Evolutionary conservation across 805 yeast species (phyloP).

Genomic region (Gaillardinia entomophila): DNA sequence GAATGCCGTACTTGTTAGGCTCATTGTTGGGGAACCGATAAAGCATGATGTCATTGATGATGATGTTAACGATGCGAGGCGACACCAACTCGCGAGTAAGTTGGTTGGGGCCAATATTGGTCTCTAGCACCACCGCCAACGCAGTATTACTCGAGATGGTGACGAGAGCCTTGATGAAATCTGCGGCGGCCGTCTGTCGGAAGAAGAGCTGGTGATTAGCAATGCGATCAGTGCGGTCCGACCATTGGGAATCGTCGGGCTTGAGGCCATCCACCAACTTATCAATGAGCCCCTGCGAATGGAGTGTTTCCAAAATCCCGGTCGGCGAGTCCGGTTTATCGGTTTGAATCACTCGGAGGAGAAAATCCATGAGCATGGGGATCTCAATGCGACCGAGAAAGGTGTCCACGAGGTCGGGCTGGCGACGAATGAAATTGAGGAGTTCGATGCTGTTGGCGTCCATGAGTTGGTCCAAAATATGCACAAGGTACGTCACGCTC

Average conservation of each 20-base stretch:
- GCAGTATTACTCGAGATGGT: constrained; percentile 82
- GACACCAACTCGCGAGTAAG: constrained; percentile 87
- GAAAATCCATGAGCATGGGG: constrained; percentile 90
- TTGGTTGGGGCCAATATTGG: constrained; percentile 94
- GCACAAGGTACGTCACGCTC: constrained; percentile 38
- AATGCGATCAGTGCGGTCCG: constrained; percentile 7
- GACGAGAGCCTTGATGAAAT: constrained; percentile 87
- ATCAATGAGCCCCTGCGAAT: constrained; percentile 68
- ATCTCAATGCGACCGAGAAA: constrained; percentile 84
- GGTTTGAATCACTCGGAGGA: constrained; percentile 83
- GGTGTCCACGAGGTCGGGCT: constrained; percentile 66
- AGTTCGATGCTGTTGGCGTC: constrained; percentile 56
- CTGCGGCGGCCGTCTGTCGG: constrained; percentile 91
- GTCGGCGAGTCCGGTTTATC: constrained; percentile 89
- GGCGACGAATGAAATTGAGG: constrained; percentile 62
- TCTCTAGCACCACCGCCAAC: constrained; percentile 72
- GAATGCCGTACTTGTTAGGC: constrained; percentile 76
- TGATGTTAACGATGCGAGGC: constrained; percentile 54
- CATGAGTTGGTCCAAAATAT: constrained; percentile 81
- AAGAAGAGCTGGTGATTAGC: constrained; percentile 30
- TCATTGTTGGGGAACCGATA: constrained; percentile 10
- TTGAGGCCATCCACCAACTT: constrained; percentile 65
- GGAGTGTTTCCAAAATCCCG: constrained; percentile 73
- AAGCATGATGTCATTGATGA: constrained; percentile 70
- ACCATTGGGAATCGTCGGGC: constrained; percentile 58